Percentiles rank a stretch among this genome's conserved stretches.
These are phyloP conservation scores for Endothia cerciana DNA, from an alignment of 2,329 filamentous ascomycete species.

Conservation along the genomic window DNA sequence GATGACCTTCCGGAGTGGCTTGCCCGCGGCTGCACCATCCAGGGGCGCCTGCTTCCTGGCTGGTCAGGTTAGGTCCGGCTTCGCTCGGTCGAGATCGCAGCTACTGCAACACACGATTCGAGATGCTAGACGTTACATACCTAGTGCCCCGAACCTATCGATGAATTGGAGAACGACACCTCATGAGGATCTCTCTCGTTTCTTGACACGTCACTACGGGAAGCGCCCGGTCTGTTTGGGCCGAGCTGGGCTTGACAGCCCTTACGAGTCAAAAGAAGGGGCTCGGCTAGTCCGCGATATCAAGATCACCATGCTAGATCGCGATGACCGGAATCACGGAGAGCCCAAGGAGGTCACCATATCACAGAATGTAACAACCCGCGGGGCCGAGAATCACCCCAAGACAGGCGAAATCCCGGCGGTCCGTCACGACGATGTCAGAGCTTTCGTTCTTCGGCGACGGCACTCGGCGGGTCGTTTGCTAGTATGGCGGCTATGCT, in stretches of 20 bases:
- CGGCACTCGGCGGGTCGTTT: constrained; percentile 12
- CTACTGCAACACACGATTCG: neutral
- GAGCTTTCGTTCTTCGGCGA: neutral
- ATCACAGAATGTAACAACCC: too few species aligned
- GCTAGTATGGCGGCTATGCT: constrained; percentile 1
- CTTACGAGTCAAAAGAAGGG: neutral
- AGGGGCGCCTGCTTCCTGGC: neutral
- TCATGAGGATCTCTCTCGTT: neutral
- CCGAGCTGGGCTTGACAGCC: neutral
- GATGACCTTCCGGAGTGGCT: neutral
- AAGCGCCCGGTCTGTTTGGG: neutral
- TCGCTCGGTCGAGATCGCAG: neutral
- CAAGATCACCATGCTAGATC: neutral
- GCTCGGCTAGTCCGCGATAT: neutral
- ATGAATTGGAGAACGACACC: neutral
- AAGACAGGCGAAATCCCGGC: neutral
- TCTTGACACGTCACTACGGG: neutral
- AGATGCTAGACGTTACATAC: neutral
- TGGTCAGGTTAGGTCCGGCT: neutral
- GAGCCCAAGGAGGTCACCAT: neutral
- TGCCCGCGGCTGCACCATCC: neutral
- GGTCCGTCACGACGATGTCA: constrained; percentile 3
- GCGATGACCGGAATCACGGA: neutral
- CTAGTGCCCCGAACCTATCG: too few species aligned
- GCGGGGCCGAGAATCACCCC: neutral